Evolutionary conservation across 73 alveolate genomes (phyloP).

Genomic region (Paramecium sonneborni): DNA sequence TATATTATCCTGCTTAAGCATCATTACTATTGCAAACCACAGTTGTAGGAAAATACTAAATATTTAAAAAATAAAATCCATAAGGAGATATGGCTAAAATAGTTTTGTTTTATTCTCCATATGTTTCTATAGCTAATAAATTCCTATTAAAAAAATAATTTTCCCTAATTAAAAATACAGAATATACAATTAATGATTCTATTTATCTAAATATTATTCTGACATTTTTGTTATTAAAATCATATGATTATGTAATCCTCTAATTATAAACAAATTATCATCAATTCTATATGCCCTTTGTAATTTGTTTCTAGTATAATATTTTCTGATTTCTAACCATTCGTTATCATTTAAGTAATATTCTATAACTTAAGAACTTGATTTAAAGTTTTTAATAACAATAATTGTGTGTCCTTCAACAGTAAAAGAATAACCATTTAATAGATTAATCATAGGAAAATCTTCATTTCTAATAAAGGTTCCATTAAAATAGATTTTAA

Average conservation of each 20-base stretch:
- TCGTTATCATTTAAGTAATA: background rate
- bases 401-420: background rate
- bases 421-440: background rate
- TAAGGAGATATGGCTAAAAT: background rate
- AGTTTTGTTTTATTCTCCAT: background rate
- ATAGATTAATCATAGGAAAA: background rate
- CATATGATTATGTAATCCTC: conserved; percentile 4
- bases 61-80: background rate
- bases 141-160: background rate
- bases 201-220: background rate
- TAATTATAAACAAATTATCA: background rate
- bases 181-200: background rate
- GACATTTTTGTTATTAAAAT: background rate
- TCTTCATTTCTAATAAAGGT: background rate
- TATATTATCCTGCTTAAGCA: background rate
- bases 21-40: background rate
- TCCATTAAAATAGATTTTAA: background rate
- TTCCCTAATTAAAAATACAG: background rate
- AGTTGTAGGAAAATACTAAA: background rate
- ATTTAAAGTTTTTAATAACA: background rate
- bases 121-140: background rate
- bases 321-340: background rate
- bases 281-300: background rate
- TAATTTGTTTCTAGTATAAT: background rate
- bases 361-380: background rate